A percentile compares a stretch with the other conserved stretches of the same genome.
Conservation (phyloP, 2,329 filamentous ascomycete genomes). For the Coleophoma crateriformis region DNA sequence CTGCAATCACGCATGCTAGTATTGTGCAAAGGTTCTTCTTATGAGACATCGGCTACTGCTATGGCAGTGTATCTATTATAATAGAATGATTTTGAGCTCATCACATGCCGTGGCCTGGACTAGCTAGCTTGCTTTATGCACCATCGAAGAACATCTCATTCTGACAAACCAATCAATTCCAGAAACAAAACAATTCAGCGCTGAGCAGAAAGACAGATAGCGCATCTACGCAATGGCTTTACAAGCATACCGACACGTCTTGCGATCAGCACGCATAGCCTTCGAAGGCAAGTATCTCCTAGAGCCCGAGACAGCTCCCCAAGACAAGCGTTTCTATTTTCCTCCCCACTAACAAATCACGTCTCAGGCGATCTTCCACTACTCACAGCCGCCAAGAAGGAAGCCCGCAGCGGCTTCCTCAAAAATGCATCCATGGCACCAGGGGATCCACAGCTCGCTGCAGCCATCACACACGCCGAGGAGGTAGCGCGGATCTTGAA, state of each 20-base stretch:
- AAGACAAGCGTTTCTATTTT: too few relatives aligned
- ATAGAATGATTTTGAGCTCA: too few relatives aligned
- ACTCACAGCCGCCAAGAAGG: slow-evolving; percentile 62
- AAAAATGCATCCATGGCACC: slow-evolving; percentile 54
- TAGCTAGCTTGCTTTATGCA: too few relatives aligned
- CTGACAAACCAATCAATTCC: too few relatives aligned
- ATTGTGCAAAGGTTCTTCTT: too few relatives aligned
- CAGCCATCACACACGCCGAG: slow-evolving; percentile 71
- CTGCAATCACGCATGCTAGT: too few relatives aligned
- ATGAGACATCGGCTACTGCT: too few relatives aligned
- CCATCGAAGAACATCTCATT: too few relatives aligned
- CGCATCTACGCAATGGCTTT: slow-evolving; percentile 49
- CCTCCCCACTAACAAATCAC: neutral
- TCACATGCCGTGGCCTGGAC: too few relatives aligned
- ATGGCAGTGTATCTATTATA: too few relatives aligned
- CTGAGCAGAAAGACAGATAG: too few relatives aligned
- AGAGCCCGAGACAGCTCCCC: neutral
- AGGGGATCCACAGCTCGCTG: slow-evolving; percentile 50
- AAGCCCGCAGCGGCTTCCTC: slow-evolving; percentile 72
- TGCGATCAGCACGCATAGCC: slow-evolving; percentile 75
- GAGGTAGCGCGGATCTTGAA: slow-evolving; percentile 76
- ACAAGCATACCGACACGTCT: slow-evolving; percentile 72
- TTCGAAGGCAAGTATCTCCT: slow-evolving; percentile 62
- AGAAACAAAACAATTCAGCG: too few relatives aligned
- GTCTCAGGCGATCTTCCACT: slow-evolving; percentile 63